Evolutionary conservation across 1,284 basidiomycete species (phyloP).

Genomic region (Trametes versicolor): DNA sequence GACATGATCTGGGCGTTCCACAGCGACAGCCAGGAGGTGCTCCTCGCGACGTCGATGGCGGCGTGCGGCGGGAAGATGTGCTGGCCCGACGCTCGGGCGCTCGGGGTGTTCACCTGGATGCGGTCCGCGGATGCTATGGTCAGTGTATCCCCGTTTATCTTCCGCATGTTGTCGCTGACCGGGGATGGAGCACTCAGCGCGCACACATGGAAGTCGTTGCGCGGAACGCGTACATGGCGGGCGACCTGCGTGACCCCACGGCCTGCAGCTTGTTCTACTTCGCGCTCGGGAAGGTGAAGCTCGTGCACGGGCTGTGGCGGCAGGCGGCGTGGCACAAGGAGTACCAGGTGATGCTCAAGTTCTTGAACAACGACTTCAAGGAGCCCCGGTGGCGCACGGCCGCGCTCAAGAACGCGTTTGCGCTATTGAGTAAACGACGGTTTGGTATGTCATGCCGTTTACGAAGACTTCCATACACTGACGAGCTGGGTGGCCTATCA

Average conservation of each 20-base stretch:
- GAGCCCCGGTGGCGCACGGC: conserved; percentile 91
- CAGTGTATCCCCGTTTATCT: conserved; percentile 39
- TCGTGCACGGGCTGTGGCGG: conserved; percentile 95
- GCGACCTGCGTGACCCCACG: conserved; percentile 88
- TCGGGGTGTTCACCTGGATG: conserved; percentile 93
- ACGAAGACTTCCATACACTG: background rate
- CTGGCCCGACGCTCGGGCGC: conserved; percentile 87
- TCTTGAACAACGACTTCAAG: conserved; percentile 92
- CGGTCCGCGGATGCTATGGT: conserved; percentile 82
- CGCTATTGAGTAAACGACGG: conserved; percentile 90
- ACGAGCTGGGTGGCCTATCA: conserved; percentile 42
- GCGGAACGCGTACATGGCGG: conserved; percentile 90
- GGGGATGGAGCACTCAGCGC: conserved; percentile 56
- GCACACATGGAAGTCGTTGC: conserved; percentile 91
- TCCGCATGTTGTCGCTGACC: background rate
- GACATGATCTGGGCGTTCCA: conserved; percentile 97
- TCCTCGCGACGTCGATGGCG: conserved; percentile 75
- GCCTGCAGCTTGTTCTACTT: conserved; percentile 94
- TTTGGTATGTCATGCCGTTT: conserved; percentile 68
- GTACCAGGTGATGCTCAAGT: conserved; percentile 90
- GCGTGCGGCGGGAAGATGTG: conserved; percentile 86
- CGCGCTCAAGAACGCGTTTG: conserved; percentile 97
- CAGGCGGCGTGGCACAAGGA: conserved; percentile 96
- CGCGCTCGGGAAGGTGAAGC: conserved; percentile 90
- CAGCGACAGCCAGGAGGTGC: conserved; percentile 89